Conservation (phyloP, 140 eudicot species). For the Cichorium intybus region DNA sequence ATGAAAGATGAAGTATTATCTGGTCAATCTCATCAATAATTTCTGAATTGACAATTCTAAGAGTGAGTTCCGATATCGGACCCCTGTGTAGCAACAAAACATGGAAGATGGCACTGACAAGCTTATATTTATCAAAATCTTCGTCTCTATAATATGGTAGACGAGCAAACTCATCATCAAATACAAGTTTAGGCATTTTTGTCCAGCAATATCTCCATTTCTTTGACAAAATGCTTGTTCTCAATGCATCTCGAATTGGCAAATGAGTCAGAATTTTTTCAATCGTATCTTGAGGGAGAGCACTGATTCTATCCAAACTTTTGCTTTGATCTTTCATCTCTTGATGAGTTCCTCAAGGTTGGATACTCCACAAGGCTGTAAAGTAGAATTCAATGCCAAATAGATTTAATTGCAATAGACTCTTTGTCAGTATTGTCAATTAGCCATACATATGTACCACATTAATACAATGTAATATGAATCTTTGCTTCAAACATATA, state of each 20-base stretch:
- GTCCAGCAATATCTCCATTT: slow-evolving; percentile 37
- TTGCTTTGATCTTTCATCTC: not conserved
- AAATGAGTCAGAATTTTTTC: slow-evolving; percentile 23
- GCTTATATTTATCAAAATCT: not conserved
- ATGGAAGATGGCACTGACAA: slow-evolving; percentile 15
- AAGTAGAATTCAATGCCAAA: too few species aligned
- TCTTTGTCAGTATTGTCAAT: too few species aligned
- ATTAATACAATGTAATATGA: too few species aligned
- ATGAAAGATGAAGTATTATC: slow-evolving; percentile 17
- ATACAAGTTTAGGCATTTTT: slow-evolving; percentile 22
- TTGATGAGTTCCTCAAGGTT: not conserved
- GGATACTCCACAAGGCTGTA: too few species aligned
- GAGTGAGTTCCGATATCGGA: slow-evolving; percentile 9
- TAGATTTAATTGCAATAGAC: too few species aligned
- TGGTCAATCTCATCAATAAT: slow-evolving; percentile 15
- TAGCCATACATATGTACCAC: too few species aligned
- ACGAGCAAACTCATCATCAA: slow-evolving; percentile 17
- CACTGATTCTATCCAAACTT: slow-evolving; percentile 17
- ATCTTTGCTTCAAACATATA: too few species aligned
- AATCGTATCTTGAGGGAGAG: slow-evolving; percentile 20
- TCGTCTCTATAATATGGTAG: not conserved
- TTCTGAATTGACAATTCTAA: not conserved
- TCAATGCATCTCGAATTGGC: slow-evolving; percentile 33
- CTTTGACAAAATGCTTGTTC: slow-evolving; percentile 35
- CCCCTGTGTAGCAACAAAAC: slow-evolving; percentile 28